Percentiles rank a stretch among this genome's conserved stretches.
Conservation (phyloP, 805 yeast genomes). For the Yarrowia deformans region DNA sequence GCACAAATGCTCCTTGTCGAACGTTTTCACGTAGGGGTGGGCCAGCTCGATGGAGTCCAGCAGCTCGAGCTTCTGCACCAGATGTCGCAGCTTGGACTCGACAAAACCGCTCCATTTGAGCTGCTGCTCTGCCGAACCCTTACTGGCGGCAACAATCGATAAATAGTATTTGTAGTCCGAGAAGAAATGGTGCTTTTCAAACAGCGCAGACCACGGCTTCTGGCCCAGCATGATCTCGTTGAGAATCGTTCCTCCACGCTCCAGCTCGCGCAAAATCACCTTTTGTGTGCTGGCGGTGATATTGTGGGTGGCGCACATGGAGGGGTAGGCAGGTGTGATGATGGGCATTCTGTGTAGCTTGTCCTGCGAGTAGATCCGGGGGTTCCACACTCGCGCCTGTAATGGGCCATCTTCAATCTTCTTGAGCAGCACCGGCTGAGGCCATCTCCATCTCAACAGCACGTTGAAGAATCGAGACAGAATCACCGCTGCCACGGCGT, state of each 20-base stretch:
- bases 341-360: conserved; percentile 95
- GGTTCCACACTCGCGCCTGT: conserved; percentile 97
- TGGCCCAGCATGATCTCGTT: conserved; percentile 69
- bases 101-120: conserved; percentile 91
- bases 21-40: conserved; percentile 87
- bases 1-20: conserved; percentile 62
- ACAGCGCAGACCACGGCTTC: conserved; percentile 75
- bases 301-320: conserved; percentile 99
- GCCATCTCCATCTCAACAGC: conserved; percentile 94
- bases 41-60: conserved; percentile 79
- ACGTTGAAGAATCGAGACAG: conserved; percentile 89
- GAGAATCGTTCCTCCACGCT: conserved; percentile 75
- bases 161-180: conserved; percentile 84
- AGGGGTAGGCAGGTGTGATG: conserved; percentile 96
- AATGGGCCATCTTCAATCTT: conserved; percentile 97
- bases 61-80: conserved; percentile 84
- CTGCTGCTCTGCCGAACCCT: conserved; percentile 79
- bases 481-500: conserved; percentile 91
- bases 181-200: conserved; percentile 83
- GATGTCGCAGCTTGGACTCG: conserved; percentile 80
- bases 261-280: conserved; percentile 78
- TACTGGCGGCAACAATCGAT: conserved; percentile 79
- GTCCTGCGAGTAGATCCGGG: conserved; percentile 86
- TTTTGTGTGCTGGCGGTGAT: conserved; percentile 87
- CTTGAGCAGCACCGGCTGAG: conserved; percentile 92